Percentiles rank a stretch among this genome's conserved stretches.
phyloP scores from a whole-genome alignment of 176 grass and related monocot genomes.

The Oryza officinalis region DNA sequence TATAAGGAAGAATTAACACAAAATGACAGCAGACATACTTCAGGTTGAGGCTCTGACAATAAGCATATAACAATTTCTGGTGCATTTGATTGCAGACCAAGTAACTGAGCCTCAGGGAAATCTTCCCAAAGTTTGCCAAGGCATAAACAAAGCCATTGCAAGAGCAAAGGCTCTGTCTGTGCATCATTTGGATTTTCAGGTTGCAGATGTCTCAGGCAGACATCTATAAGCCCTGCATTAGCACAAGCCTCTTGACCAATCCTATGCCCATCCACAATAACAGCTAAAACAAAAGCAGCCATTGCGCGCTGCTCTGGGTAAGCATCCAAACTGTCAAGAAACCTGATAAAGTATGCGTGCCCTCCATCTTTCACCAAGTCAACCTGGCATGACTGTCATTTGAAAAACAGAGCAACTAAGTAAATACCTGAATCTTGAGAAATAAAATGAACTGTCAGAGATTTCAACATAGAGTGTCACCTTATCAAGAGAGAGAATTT shows the following conservation, averaged over 20 bases:
- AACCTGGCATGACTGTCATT: constrained; percentile 88
- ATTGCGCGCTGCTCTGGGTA: constrained; percentile 95
- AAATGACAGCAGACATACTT: constrained; percentile 55
- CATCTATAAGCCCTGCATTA: constrained; percentile 67
- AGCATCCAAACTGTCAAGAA: constrained; percentile 92
- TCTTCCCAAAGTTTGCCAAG: constrained; percentile 99
- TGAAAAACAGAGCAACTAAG: not conserved
- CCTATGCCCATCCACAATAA: constrained; percentile 88
- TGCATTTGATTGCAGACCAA: constrained; percentile 62
- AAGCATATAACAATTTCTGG: constrained; percentile 57
- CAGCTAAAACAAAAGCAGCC: constrained; percentile 95
- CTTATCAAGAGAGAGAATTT: constrained; percentile 99
- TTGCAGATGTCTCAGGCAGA: constrained; percentile 86
- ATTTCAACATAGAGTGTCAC: constrained; percentile 36
- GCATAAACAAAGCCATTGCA: constrained; percentile 99
- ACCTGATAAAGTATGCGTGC: constrained; percentile 89
- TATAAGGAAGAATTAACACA: constrained; percentile 19
- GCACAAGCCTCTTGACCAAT: constrained; percentile 90
- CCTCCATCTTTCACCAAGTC: constrained; percentile 98
- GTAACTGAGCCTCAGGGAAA: constrained; percentile 76
- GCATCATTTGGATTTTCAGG: constrained; percentile 59
- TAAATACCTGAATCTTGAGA: constrained; percentile 26
- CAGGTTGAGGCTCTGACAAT: constrained; percentile 81
- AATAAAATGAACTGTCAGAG: not conserved
- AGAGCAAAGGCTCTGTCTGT: constrained; percentile 81